Base-by-base conservation (phyloP, 2,329 filamentous ascomycete species). In the Beauveria pseudobassiana region DNA sequence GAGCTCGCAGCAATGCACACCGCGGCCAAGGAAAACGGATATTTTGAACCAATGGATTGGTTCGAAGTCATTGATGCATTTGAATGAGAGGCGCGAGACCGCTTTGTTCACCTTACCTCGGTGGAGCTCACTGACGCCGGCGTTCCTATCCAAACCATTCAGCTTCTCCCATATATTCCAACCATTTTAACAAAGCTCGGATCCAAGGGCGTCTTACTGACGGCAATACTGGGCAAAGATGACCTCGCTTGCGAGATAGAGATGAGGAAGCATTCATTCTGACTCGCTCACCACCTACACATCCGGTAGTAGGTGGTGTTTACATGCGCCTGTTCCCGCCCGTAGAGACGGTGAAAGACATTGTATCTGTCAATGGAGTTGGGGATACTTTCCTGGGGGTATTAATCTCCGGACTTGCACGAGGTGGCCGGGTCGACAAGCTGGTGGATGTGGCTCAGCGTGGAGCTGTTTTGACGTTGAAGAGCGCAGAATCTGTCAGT, bases 361-460 rank as follows among this genome's bases (percentile, higher is more conserved):
- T 96, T 1, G 86, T 93, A 1, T 96, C 91, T 52, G 93, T 98
- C 10, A 98, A 98, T 72, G 95, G 93, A 0, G 92, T 91, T 2
- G 95, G 95, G 0, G 95, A 99, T 74, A 97, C 95, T 0, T 93
- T 98, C 72, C 79, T 96, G 9, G 95, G 93, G 0, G 88, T 92
- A 16, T 68, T 97, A 61, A 78, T 96, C n/a, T 88, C 91, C 1
- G 91, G 90, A 0, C 72, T 98, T 66, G 86, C 87, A 0, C 83
- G 80, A 68, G 82, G 82, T 0, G 81, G 79, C 3, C 76, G 75
- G 63, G 71, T 83, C 63, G 75, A 86, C 69, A 81, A 87, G 52
- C 73, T 95, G 60, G 79, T 99, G n/a, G 80, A 86, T 62, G 75
- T 95, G 42, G 93, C 93, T 34, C 95, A 98, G 76, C 82, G 81